Evolutionary conservation across 225 moss, liverwort and hornwort species (phyloP).

Genomic region (Rhytidiadelphus loreus): DNA sequence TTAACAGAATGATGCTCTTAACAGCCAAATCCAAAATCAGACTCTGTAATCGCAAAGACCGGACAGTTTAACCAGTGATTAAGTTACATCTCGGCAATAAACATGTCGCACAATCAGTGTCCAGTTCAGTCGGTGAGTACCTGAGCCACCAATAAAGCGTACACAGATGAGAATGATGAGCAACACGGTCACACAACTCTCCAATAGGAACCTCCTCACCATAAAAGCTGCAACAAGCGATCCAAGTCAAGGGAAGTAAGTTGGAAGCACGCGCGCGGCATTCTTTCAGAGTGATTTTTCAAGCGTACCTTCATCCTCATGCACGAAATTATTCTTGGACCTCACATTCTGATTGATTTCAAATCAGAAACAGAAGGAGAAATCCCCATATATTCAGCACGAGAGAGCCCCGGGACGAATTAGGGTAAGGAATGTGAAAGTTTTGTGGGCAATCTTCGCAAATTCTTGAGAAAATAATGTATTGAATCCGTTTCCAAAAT

Average conservation of each 20-base stretch:
- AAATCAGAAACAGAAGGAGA: background rate
- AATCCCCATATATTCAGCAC: background rate
- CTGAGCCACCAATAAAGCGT: conserved; percentile 98
- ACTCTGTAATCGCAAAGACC: background rate
- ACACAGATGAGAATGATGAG: conserved; percentile 68
- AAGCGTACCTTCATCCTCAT: background rate
- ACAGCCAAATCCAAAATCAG: background rate
- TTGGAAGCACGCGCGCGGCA: background rate
- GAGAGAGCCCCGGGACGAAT: background rate
- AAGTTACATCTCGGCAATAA: background rate
- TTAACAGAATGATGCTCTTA: too few relatives aligned
- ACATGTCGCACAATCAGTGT: background rate
- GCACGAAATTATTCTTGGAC: background rate
- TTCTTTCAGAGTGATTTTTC: background rate
- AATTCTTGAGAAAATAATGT: background rate
- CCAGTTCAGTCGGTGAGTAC: conserved; percentile 2
- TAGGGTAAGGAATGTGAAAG: background rate
- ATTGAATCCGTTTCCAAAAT: background rate
- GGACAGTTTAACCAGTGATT: background rate
- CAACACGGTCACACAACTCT: conserved; percentile 77
- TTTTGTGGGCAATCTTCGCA: background rate
- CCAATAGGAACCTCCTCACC: conserved; percentile 83
- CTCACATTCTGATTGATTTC: background rate
- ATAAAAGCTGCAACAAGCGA: conserved; percentile 50
- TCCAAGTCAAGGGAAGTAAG: background rate